Evolutionary conservation across 2,329 filamentous ascomycete genomes (phyloP).

Genomic region (Monilinia laxa): DNA sequence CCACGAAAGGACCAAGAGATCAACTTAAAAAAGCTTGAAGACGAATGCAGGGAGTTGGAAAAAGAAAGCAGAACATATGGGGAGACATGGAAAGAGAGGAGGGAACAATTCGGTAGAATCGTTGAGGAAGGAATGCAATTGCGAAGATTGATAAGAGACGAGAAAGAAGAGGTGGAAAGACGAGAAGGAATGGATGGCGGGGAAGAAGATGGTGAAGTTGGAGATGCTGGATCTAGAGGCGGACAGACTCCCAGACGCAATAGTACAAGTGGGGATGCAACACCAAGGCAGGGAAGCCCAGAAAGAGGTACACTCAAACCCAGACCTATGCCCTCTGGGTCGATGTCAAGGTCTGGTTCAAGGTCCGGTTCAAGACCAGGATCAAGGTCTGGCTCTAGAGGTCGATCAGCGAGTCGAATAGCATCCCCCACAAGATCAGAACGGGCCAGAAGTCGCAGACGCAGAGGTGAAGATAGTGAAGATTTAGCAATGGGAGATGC

Average conservation of each 20-base stretch:
- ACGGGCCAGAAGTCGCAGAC: conserved; percentile 20
- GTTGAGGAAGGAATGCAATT: conserved; percentile 89
- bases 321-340: conserved; percentile 32
- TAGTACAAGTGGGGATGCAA: conserved; percentile 48
- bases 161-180: conserved; percentile 91
- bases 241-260: conserved; percentile 54
- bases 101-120: conserved; percentile 83
- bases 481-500: conserved; percentile 61
- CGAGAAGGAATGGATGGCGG: conserved; percentile 71
- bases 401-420: conserved; percentile 45
- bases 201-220: conserved; percentile 61
- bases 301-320: conserved; percentile 45
- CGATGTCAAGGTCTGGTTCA: conserved; percentile 40
- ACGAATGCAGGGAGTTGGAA: conserved; percentile 85
- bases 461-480: conserved; percentile 42
- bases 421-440: conserved; percentile 41
- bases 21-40: conserved; percentile 77
- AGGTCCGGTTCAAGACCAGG: conserved; percentile 41
- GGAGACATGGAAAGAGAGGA: conserved; percentile 78
- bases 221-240: conserved; percentile 51
- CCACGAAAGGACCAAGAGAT: conserved; percentile 80
- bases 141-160: conserved; percentile 81
- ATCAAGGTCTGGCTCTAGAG: conserved; percentile 43
- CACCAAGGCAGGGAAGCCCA: conserved; percentile 51
- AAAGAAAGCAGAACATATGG: conserved; percentile 80